phyloP scores from a whole-genome alignment of 345 rosid genomes.

The Eucalyptus brandiana region DNA sequence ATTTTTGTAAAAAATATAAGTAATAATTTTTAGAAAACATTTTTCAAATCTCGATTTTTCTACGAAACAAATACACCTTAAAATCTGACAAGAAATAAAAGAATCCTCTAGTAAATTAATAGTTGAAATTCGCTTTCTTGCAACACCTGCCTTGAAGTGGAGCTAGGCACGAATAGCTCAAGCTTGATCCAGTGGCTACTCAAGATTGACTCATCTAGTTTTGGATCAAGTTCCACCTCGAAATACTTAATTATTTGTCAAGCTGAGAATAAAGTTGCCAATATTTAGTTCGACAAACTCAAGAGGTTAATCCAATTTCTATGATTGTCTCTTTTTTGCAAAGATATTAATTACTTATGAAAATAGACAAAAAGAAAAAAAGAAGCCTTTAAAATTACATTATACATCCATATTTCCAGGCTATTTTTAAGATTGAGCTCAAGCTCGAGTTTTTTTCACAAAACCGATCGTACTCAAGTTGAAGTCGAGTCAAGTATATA shows the following conservation, averaged over 20 bases:
- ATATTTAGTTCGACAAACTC: neutral
- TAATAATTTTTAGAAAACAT: accelerated
- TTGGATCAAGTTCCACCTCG: neutral
- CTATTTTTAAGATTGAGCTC: neutral
- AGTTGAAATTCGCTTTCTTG: neutral
- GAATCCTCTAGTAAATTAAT: neutral
- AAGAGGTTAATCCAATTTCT: neutral
- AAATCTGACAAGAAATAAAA: neutral
- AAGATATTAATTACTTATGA: neutral
- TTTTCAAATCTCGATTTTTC: no score
- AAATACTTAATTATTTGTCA: neutral
- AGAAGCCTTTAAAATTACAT: neutral
- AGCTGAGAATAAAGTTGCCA: neutral
- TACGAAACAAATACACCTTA: no score
- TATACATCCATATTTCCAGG: neutral
- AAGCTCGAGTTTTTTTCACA: neutral
- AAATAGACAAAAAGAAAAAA: neutral
- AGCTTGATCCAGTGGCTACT: neutral
- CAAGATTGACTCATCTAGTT: neutral
- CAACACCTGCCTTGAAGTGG: neutral
- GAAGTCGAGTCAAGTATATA: neutral
- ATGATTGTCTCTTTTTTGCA: no score
- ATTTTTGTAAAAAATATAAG: no score
- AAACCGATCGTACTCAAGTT: neutral
- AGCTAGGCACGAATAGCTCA: neutral